Base-by-base conservation (phyloP, 2,329 filamentous ascomycete genomes). In the Botrytis cinerea region DNA sequence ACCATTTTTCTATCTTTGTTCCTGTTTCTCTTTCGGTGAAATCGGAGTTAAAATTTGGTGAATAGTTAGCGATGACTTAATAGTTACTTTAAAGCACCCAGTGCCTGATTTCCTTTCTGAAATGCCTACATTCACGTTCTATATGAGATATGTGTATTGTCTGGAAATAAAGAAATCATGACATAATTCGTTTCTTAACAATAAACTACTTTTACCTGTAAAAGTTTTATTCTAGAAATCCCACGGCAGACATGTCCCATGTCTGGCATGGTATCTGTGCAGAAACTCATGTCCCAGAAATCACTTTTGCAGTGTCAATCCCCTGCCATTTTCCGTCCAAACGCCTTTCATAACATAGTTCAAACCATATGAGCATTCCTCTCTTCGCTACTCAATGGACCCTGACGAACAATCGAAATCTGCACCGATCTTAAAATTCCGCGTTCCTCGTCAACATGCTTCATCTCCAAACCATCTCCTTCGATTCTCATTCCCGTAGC, bases 281-380 rank as follows among this genome's bases (percentile, higher is more conserved):
- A 51, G 12, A 16, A 16, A 2, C 14, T 14, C 2, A 54, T 28
- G n/a, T 57, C 3, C 25, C n/a, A 57, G 2, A 28, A 2, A 7
- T 28, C 1, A 57, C 16, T 18, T 12, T 14, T 7, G 16, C n/a
- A 14, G 2, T 57, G 0, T 5, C 2, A 57, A 57, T 28, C 2
- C 51, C n/a, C 8, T 38, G 38, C 38, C 7, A 38, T 38, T 38
- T 38, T 38, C 7, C 7, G 7, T 9, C 38, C 7, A 9, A 38
- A 57, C n/a, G 51, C 51, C 51, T 18, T 10, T 18, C 35, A n/a
- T n/a, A 14, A 18, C 8, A 62, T 14, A 25, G 4, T 5, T 28
- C 18, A 54, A 40, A 1, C 1, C 2, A 28, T 28, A 4, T n/a
- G 38, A 3, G 10, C 8, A 54, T 14, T 4, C 1, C 25, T 12